A percentile compares a stretch with the other conserved stretches of the same genome.
phyloP scores from a whole-genome alignment of 441 rosid species.

The Sinapis alba region DNA sequence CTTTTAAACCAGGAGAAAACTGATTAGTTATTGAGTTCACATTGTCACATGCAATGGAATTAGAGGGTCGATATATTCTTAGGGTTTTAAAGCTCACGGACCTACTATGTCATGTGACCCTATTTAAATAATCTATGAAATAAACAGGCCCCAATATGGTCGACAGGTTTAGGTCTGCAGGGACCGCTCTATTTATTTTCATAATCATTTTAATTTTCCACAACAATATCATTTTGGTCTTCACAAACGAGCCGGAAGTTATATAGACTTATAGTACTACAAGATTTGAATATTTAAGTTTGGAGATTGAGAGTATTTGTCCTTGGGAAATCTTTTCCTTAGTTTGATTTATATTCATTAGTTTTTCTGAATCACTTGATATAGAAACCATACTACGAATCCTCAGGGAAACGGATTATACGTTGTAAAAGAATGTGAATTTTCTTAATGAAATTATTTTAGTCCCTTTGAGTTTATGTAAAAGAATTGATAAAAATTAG shows the following conservation, averaged over 20 bases:
- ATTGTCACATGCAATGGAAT: not conserved
- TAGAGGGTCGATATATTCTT: not conserved
- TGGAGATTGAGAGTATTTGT: not conserved
- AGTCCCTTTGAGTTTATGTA: no score
- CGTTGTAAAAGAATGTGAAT: no score
- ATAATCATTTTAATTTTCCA: not conserved
- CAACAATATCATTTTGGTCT: not conserved
- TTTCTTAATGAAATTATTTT: no score
- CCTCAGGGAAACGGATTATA: not conserved
- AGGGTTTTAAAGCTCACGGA: not conserved
- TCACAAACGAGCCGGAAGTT: not conserved
- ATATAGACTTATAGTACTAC: not conserved
- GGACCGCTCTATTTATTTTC: not conserved
- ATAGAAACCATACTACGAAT: not conserved
- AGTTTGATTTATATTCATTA: not conserved
- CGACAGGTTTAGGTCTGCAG: not conserved
- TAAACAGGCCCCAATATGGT: not conserved
- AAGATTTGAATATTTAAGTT: not conserved
- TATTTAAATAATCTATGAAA: slow-evolving; percentile 6
- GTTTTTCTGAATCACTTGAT: not conserved
- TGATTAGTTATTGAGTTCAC: not conserved
- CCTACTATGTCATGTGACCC: not conserved
- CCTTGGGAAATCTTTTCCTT: not conserved
- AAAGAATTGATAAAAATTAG: no score
- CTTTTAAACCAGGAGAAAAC: not conserved